A percentile compares a stretch with the other conserved stretches of the same genome.
Evolutionary conservation across 352 stramenopile genomes (phyloP).

Genomic region (Peronospora farinosa): DNA sequence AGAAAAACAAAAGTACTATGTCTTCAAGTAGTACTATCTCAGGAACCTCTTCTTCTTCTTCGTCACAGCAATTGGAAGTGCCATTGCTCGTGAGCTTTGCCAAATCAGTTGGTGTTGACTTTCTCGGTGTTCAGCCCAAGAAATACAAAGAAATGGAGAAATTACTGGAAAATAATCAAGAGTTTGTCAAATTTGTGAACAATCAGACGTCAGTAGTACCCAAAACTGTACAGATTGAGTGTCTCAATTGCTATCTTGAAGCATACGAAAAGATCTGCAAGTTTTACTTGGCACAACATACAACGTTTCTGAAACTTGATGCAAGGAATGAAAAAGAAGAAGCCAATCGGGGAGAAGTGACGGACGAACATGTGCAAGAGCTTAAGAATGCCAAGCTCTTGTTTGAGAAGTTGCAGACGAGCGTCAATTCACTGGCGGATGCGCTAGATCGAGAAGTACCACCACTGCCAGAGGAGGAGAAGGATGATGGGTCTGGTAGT

Average conservation of each 20-base stretch:
- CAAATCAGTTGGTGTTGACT: constrained; percentile 89
- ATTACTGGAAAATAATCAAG: constrained; percentile 23
- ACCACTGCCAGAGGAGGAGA: constrained; percentile 49
- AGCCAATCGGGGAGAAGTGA: constrained; percentile 71
- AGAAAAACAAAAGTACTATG: constrained; percentile 40
- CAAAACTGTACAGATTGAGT: constrained; percentile 49
- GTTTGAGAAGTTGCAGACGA: constrained; percentile 84
- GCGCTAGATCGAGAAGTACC: constrained; percentile 74
- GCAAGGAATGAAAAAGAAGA: constrained; percentile 91
- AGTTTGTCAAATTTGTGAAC: constrained; percentile 39
- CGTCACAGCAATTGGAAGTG: constrained; percentile 82
- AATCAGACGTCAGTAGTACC: constrained; percentile 52
- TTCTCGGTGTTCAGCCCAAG: constrained; percentile 61
- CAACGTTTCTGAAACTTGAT: constrained; percentile 87
- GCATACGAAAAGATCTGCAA: constrained; percentile 86
- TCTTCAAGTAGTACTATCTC: constrained; percentile 4
- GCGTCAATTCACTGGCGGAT: constrained; percentile 73
- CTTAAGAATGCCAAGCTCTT: constrained; percentile 65
- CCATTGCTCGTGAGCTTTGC: constrained; percentile 92
- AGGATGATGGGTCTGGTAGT: constrained; percentile 45
- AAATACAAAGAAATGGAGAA: constrained; percentile 59
- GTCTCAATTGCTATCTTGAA: constrained; percentile 78
- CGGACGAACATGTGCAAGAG: constrained; percentile 66
- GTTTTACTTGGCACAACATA: constrained; percentile 88
- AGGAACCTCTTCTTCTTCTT: constrained; percentile 2